A percentile compares a stretch with the other conserved stretches of the same genome.
Conservation (phyloP, 768 basidiomycete species). For the Suillus discolor region DNA sequence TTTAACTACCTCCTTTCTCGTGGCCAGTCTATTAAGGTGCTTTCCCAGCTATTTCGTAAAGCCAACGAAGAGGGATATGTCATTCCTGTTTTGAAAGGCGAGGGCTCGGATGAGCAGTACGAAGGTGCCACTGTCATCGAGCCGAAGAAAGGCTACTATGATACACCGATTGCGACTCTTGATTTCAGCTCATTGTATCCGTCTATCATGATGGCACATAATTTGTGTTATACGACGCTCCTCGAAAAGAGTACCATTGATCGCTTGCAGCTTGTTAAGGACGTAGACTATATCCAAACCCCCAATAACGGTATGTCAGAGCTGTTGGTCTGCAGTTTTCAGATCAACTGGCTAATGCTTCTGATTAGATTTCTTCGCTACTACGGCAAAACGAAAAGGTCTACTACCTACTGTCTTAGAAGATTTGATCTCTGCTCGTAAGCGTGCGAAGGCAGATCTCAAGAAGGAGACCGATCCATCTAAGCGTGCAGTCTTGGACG, state of each 20-base stretch:
- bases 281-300: conserved; percentile 90
- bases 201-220: conserved; percentile 99
- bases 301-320: conserved; percentile 85
- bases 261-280: conserved; percentile 74
- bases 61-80: conserved; percentile 92
- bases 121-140: conserved; percentile 99
- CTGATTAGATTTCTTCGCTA: conserved; percentile 80
- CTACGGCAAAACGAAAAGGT: conserved; percentile 74
- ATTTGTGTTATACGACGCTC: conserved; percentile 97
- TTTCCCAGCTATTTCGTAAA: conserved; percentile 93
- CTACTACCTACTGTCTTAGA: conserved; percentile 90
- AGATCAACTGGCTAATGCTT: background rate
- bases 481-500: conserved; percentile 95
- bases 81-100: conserved; percentile 81
- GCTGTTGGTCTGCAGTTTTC: background rate
- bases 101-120: conserved; percentile 95
- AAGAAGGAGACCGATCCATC: conserved; percentile 98
- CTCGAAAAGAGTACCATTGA: conserved; percentile 80
- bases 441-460: conserved; percentile 92
- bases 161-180: conserved; percentile 94
- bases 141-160: conserved; percentile 94
- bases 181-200: conserved; percentile 99
- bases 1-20: conserved; percentile 94
- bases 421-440: conserved; percentile 90
- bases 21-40: conserved; percentile 98